phyloP scores from a whole-genome alignment of 176 grass and related monocot species.

The Neostapfia colusana region DNA sequence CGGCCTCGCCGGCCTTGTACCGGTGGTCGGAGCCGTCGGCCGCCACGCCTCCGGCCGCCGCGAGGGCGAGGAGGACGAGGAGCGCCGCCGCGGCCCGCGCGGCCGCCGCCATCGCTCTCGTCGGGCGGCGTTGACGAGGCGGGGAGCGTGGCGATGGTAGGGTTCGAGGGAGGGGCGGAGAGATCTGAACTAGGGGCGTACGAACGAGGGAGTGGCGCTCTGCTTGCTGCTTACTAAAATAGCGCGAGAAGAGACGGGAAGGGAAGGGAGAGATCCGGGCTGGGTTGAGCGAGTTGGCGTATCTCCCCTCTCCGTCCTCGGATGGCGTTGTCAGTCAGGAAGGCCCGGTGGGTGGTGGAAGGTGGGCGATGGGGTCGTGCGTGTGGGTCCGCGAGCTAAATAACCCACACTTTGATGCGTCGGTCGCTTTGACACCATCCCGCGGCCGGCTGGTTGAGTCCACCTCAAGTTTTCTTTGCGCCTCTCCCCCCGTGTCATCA shows the following conservation, averaged over 20 bases:
- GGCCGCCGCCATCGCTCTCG: constrained; percentile 58
- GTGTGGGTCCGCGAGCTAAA: constrained; percentile 35
- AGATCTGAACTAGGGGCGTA: constrained; percentile 34
- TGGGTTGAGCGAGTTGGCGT: constrained; percentile 12
- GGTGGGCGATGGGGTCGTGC: constrained; percentile 31
- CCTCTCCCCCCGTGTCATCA: not conserved
- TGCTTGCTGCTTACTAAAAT: constrained; percentile 52
- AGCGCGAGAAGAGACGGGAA: not conserved
- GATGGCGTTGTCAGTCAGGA: constrained; percentile 31
- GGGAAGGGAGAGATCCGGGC: constrained; percentile 26
- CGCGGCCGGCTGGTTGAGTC: constrained; percentile 30
- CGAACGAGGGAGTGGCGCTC: constrained; percentile 31
- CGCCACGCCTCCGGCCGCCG: constrained; percentile 60
- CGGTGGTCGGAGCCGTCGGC: constrained; percentile 83
- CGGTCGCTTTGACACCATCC: constrained; percentile 44
- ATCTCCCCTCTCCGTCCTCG: not conserved
- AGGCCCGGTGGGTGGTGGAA: constrained; percentile 25
- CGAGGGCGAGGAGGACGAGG: constrained; percentile 52
- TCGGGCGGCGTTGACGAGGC: constrained; percentile 52
- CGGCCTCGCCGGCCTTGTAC: constrained; percentile 67
- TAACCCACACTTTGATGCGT: constrained; percentile 46
- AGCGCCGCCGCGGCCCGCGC: constrained; percentile 47
- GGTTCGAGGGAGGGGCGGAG: constrained; percentile 26
- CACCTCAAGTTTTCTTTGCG: constrained; percentile 35
- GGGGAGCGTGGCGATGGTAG: not conserved